These are phyloP conservation scores for Artemisia argyi DNA, from an alignment of 129 eudicot genomes.

Conservation along the genomic window DNA sequence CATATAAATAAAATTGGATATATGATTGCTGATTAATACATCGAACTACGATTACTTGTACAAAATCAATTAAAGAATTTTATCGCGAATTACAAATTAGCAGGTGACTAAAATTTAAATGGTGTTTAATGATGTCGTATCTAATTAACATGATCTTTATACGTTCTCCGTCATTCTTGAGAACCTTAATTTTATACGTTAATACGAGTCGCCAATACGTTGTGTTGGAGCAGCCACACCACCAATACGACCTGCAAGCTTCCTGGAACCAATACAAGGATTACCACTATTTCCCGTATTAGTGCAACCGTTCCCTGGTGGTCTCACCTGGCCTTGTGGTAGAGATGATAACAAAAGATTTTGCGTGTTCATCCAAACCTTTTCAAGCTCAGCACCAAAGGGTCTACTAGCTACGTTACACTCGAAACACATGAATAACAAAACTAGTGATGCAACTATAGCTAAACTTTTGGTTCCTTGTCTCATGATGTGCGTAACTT, in stretches of 20 bases:
- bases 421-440: slow-evolving; percentile 12
- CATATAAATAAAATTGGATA: neutral
- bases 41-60: neutral
- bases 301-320: slow-evolving; percentile 41
- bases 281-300: slow-evolving; percentile 32
- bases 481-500: neutral
- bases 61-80: neutral
- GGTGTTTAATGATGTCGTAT: no score
- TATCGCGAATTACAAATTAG: neutral
- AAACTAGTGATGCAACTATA: slow-evolving; percentile 5
- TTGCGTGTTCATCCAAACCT: slow-evolving; percentile 19
- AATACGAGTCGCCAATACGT: neutral
- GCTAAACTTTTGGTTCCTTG: slow-evolving; percentile 21
- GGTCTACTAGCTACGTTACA: slow-evolving; percentile 25
- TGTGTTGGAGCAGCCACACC: slow-evolving; percentile 10
- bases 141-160: no score
- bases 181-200: slow-evolving; percentile 3
- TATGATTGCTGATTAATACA: neutral
- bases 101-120: no score
- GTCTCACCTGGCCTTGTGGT: slow-evolving; percentile 1
- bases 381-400: slow-evolving; percentile 21
- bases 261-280: slow-evolving; percentile 28
- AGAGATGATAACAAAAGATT: slow-evolving; percentile 26
- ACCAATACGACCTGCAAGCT: slow-evolving; percentile 24
- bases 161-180: neutral